Percentiles rank a stretch among this genome's conserved stretches.
Conservation (phyloP, 805 yeast species). For the Saturnispora halmiae region DNA sequence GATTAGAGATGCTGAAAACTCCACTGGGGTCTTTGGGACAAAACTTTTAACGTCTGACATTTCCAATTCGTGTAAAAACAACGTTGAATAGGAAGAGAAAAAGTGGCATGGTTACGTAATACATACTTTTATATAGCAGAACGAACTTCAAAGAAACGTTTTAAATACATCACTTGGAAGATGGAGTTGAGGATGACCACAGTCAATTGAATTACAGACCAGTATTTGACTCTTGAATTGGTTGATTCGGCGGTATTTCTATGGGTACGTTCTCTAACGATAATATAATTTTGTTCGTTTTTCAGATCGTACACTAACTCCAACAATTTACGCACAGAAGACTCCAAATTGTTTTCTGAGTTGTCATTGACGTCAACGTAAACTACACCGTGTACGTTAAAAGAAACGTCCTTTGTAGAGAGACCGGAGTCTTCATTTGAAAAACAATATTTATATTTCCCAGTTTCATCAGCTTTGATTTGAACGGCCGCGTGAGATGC, state of each 20-base stretch:
- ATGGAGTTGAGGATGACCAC: constrained; percentile 81
- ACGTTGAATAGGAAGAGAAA: neutral
- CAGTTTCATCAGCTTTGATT: constrained; percentile 53
- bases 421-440: constrained; percentile 70
- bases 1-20: constrained; percentile 65
- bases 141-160: constrained; percentile 92
- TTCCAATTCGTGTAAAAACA: neutral
- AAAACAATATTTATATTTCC: constrained; percentile 84
- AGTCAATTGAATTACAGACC: constrained; percentile 86
- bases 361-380: constrained; percentile 67
- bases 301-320: constrained; percentile 77
- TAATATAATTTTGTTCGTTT: constrained; percentile 88
- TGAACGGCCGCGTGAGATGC: constrained; percentile 77
- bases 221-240: constrained; percentile 93
- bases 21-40: constrained; percentile 14
- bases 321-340: constrained; percentile 66
- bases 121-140: constrained; percentile 57
- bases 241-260: constrained; percentile 98
- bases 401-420: constrained; percentile 82
- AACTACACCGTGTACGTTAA: constrained; percentile 89
- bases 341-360: constrained; percentile 69
- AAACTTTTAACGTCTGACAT: constrained; percentile 12
- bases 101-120: neutral
- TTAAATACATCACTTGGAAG: constrained; percentile 89
- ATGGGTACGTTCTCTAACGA: constrained; percentile 93